Percentiles rank a stretch among this genome's conserved stretches.
phyloP scores from a whole-genome alignment of 2,329 filamentous ascomycete genomes.

The Fusarium sterilihyphosum region DNA sequence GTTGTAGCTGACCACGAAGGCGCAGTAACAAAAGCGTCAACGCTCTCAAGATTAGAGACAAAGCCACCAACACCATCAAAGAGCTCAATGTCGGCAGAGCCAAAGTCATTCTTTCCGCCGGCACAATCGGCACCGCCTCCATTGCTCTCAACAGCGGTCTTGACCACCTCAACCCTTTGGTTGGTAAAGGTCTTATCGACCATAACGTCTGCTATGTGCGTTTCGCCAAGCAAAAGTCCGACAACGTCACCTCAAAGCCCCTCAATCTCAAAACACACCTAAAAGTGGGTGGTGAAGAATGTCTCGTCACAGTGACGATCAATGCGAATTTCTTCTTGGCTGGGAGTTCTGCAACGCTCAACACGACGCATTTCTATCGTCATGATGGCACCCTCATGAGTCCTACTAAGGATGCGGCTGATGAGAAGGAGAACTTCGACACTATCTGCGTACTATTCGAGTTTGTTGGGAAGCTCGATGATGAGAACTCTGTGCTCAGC shows the following conservation, averaged over 20 bases:
- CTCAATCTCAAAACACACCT: conserved; percentile 28
- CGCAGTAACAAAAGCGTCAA: conserved; percentile 2
- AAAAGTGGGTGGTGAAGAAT: conserved; percentile 4
- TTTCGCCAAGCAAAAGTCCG: conserved; percentile 23
- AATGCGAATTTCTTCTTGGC: conserved; percentile 33
- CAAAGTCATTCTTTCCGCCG: conserved; percentile 17
- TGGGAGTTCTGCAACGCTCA: conserved; percentile 24
- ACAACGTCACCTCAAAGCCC: conserved; percentile 6
- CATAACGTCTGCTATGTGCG: conserved; percentile 31
- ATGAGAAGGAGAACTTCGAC: conserved; percentile 20
- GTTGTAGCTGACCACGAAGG: neutral
- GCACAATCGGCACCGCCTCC: conserved; percentile 27
- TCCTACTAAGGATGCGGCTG: neutral
- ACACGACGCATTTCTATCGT: conserved; percentile 25
- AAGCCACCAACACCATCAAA: conserved; percentile 5
- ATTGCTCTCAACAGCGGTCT: conserved; percentile 30
- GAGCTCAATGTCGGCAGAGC: conserved; percentile 14
- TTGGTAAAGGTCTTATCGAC: conserved; percentile 25
- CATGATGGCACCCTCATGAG: conserved; percentile 1
- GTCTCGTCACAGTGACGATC: conserved; percentile 27
- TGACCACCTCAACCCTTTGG: neutral
- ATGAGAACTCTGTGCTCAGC: conserved; percentile 20
- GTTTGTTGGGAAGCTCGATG: conserved; percentile 6
- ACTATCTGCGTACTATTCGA: conserved; percentile 30
- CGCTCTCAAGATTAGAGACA: conserved; percentile 22